Conservation (phyloP, 2,329 filamentous ascomycete species). For the Diaporthe citrichinensis region DNA sequence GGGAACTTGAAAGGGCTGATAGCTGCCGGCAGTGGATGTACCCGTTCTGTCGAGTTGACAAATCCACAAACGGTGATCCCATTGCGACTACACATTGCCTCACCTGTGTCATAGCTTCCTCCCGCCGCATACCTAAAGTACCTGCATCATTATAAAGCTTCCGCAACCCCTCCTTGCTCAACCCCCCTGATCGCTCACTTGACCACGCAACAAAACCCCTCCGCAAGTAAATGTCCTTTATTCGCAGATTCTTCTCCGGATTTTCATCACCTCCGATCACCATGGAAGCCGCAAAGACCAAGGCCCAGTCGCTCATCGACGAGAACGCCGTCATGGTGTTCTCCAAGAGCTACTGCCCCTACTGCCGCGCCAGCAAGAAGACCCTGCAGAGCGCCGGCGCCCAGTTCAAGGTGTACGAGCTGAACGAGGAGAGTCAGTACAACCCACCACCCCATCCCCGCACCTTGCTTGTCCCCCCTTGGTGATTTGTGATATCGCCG, state of each 20-base stretch:
- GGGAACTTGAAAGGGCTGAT: slow-evolving; percentile 4
- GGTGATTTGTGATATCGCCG: no score
- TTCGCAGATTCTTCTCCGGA: slow-evolving; percentile 77
- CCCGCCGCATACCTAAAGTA: slow-evolving; percentile 26
- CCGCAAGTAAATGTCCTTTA: slow-evolving; percentile 70
- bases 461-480: neutral
- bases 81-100: slow-evolving; percentile 28
- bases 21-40: neutral
- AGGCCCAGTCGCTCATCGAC: slow-evolving; percentile 89
- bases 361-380: slow-evolving; percentile 86
- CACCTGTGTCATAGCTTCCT: slow-evolving; percentile 15
- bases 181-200: slow-evolving; percentile 34
- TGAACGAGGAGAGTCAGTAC: slow-evolving; percentile 86
- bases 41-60: slow-evolving; percentile 14
- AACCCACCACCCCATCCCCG: neutral
- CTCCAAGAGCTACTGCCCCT: slow-evolving; percentile 96
- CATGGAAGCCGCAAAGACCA: slow-evolving; percentile 87
- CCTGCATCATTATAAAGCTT: slow-evolving; percentile 19
- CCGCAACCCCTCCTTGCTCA: neutral
- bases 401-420: slow-evolving; percentile 82
- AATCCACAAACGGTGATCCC: slow-evolving; percentile 15
- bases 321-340: slow-evolving; percentile 94
- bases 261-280: slow-evolving; percentile 69
- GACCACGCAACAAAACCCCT: slow-evolving; percentile 45
- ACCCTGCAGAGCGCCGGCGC: slow-evolving; percentile 79